These are phyloP conservation scores for Aureobasidium melanogenum DNA, from an alignment of 2,329 filamentous ascomycete genomes.

Conservation along the genomic window DNA sequence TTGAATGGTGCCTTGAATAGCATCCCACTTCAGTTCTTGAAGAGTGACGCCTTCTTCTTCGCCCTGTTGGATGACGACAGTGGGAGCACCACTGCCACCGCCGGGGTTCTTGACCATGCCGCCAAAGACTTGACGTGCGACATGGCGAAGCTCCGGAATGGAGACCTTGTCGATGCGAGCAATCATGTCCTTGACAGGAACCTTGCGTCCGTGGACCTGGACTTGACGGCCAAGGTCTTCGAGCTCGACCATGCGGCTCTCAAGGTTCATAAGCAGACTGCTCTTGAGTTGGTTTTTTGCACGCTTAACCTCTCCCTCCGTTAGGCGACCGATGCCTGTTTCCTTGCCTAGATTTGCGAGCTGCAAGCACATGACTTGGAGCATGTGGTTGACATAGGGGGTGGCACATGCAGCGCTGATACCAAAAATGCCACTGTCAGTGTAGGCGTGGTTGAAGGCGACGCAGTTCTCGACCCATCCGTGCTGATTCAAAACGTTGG, in stretches of 20 bases:
- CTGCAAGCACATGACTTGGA: constrained; percentile 92
- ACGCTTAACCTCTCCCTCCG: constrained; percentile 69
- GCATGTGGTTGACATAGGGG: constrained; percentile 67
- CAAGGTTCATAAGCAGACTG: constrained; percentile 90
- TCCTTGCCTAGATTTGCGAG: constrained; percentile 70
- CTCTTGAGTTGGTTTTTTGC: constrained; percentile 96
- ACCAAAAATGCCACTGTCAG: constrained; percentile 88
- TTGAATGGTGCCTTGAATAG: constrained; percentile 79
- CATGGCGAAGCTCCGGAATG: constrained; percentile 68
- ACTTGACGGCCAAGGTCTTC: constrained; percentile 93
- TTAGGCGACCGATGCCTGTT: constrained; percentile 62
- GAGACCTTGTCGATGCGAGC: constrained; percentile 73
- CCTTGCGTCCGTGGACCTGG: constrained; percentile 89
- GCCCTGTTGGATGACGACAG: constrained; percentile 89
- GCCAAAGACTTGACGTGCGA: constrained; percentile 69
- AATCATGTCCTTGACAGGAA: constrained; percentile 92
- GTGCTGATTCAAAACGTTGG: constrained; percentile 94
- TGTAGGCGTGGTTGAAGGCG: constrained; percentile 96
- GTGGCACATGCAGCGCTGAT: constrained; percentile 83
- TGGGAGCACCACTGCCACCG: constrained; percentile 75
- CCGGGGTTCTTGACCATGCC: constrained; percentile 69
- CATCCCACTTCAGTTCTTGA: constrained; percentile 69
- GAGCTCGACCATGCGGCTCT: constrained; percentile 93
- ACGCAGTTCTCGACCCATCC: constrained; percentile 95
- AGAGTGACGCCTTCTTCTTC: constrained; percentile 61